Evolutionary conservation across 345 rosid genomes (phyloP).

Genomic region (Nasturtium officinale): DNA sequence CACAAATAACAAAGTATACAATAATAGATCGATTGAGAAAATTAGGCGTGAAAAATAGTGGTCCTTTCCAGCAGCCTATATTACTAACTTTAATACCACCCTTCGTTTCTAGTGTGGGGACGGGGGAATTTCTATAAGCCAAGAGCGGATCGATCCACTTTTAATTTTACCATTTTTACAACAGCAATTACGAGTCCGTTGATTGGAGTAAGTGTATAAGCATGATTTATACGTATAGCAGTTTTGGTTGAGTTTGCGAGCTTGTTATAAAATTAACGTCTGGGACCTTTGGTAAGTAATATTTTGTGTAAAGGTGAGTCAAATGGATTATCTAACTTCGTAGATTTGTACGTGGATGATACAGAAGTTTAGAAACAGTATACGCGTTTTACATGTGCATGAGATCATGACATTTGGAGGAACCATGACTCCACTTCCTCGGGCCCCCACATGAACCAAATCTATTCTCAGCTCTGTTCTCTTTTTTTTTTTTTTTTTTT

Average conservation of each 20-base stretch:
- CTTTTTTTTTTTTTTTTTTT: background rate
- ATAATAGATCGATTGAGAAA: background rate
- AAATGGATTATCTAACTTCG: conserved; percentile 3
- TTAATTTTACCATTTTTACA: background rate
- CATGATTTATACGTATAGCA: background rate
- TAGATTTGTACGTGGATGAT: conserved; percentile 13
- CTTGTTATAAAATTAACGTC: background rate
- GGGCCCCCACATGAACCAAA: conserved; percentile 37
- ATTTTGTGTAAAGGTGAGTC: background rate
- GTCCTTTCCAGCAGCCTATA: conserved; percentile 28
- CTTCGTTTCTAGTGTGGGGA: conserved; percentile 28
- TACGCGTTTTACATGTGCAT: conserved; percentile 32
- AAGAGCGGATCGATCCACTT: background rate
- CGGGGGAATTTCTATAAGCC: conserved; percentile 23
- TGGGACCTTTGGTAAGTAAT: background rate
- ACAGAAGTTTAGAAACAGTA: background rate
- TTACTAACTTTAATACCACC: conserved; percentile 12
- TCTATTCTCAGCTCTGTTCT: background rate
- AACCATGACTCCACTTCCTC: conserved; percentile 32
- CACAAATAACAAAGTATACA: background rate
- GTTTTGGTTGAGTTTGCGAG: background rate
- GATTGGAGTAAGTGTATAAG: background rate
- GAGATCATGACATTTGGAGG: conserved; percentile 33
- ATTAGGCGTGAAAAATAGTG: conserved; percentile 29
- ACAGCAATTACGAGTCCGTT: background rate